Base-by-base conservation (phyloP, 2,329 filamentous ascomycete genomes). In the Chaetothyriales sp. region DNA sequence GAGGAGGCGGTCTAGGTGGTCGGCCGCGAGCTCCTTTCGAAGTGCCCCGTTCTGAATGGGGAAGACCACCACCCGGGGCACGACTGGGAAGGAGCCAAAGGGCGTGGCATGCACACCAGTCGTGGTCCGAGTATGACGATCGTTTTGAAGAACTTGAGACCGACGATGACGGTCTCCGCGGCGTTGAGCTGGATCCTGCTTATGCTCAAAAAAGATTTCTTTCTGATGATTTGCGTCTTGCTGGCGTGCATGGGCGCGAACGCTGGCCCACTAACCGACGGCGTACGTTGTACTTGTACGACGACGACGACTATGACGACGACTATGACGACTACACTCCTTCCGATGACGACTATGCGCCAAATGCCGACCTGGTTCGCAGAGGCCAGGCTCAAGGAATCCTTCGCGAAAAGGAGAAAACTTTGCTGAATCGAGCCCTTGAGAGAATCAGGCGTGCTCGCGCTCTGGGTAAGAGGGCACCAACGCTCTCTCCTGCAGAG, bases 1-100 rank as follows among this genome's bases (percentile, higher is more conserved):
- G 92, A 94, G 89, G 92, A 98, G 90, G 90, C 92, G 89, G 92
- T 98, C 86, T 98, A 97, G 83, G 80, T 94, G 89, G 89, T 97
- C 92, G 90, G 88, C 90, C 90, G 92, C 92, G 85, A 92, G 85
- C 89, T 95, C 90, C 89, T 74, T 73, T 77, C 72, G 73, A 74
- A 77, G 83, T 85, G 89, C 89, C 89, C 86, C 83, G 77, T 58
- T 56, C 33, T 15, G 33, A 43, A 81, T 89, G 86, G 90, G 90
- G 89, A 95, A 90, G 89, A 95, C 95, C 90, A 95, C 88, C 89
- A 92, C 86, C 87, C 79, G 85, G 87, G 85, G 85, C 82, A 78
- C 81, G 77, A 69, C 66, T 64, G 73, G 77, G 79, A 77, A 80
- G 78, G 75, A 80, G 73, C 65, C 71, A 74, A 62, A 76, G 73